phyloP scores from a whole-genome alignment of 305 asterid species.

The Fraxinus platypoda region DNA sequence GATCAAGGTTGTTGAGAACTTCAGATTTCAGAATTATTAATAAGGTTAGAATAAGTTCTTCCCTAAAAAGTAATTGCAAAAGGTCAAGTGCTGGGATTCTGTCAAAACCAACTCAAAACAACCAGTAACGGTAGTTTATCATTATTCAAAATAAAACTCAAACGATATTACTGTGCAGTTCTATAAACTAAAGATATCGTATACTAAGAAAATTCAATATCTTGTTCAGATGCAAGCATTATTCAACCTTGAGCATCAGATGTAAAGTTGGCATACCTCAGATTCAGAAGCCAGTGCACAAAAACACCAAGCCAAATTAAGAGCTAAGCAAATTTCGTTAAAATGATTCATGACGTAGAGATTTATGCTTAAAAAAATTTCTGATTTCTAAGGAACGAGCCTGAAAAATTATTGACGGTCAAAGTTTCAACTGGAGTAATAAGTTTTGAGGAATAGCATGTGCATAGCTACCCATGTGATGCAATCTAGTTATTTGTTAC shows the following conservation, averaged over 20 bases:
- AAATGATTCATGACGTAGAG: background rate
- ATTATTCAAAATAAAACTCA: background rate
- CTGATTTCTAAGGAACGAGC: background rate
- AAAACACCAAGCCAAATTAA: background rate
- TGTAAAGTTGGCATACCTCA: background rate
- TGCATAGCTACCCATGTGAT: background rate
- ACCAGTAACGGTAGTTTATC: background rate
- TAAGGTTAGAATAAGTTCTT: background rate
- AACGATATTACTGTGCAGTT: background rate
- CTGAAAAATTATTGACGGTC: background rate
- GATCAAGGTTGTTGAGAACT: background rate
- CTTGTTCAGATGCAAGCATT: background rate
- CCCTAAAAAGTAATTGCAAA: background rate
- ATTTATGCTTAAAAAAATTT: background rate
- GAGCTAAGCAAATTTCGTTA: background rate
- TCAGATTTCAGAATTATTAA: background rate
- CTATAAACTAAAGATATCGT: background rate
- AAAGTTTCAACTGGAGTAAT: background rate
- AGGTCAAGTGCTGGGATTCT: background rate
- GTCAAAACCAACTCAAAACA: background rate
- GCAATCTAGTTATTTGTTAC: background rate
- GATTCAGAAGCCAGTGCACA: background rate
- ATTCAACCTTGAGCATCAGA: background rate
- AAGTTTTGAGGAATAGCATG: background rate
- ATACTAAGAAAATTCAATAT: background rate